Evolutionary conservation across 257 asterid genomes (phyloP), one percentile per base, ranked within the genome.

Genomic region (Misopates orontium): DNA sequence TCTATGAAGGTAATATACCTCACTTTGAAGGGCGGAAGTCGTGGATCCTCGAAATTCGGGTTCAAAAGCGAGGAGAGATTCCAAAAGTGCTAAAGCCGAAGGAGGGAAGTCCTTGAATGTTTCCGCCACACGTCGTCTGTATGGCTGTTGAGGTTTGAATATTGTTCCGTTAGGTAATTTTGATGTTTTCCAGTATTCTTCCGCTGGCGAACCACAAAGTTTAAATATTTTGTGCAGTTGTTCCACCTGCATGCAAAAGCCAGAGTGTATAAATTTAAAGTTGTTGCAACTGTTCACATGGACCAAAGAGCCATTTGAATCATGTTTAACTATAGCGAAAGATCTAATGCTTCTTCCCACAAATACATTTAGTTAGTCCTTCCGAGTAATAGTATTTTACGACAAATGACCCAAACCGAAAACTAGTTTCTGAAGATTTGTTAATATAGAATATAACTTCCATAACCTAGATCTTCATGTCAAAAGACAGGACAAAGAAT

Each of bases 171-270:
- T 86, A 12, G 99, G 97, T 78, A 94, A 82, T 82, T 84, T 88
- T 14, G 99, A 86, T 72, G 88, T 94, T 79, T 81, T 86, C 99
- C 99, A 94, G 67, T 90, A 90, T 73, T 94, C 99, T 79, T 94
- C 99, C 1, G 88, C 83, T 16, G 99, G 99, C 16, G 99, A 94
- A 32, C 99, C 99, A 68, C 99, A 94, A 52, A 94, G 95, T 78
- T 94, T 94, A 80, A 94, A 94, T 65, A 94, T 94, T 73, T 94
- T 94, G 74, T 94, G 99, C 49, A 94, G 72, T 81, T 94, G 99
- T 83, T 94, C 99, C 60, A 94, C 99, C 99, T 88, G 74, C 71
- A 83, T 45, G 8, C 42, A 36, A 36, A 9, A 36, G 36, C 6
- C 36, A 6, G 6, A 6, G 2, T 28, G 2, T 28, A 28, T 28